These are phyloP conservation scores for Kalmusia sp. DNA, from an alignment of 2,329 filamentous ascomycete genomes.

Conservation along the genomic window DNA sequence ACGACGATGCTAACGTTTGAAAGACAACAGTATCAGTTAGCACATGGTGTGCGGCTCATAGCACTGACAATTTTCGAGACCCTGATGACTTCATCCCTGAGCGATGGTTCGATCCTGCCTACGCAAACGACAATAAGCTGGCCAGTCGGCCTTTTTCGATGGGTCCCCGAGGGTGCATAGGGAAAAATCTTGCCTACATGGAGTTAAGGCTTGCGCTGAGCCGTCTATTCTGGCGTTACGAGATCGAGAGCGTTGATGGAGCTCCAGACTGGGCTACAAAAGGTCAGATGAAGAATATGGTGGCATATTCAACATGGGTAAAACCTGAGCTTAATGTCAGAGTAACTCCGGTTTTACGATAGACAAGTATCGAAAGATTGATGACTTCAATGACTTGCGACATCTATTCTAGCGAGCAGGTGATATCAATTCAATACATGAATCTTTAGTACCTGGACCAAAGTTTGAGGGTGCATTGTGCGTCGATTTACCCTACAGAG, in stretches of 20 bases:
- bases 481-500: too few species aligned
- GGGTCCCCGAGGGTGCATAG: constrained; percentile 27
- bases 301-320: constrained; percentile 25
- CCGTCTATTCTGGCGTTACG: constrained; percentile 24
- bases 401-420: too few species aligned
- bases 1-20: too few species aligned
- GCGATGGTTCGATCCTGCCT: constrained; percentile 29
- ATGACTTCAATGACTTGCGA: neutral
- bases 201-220: constrained; percentile 26
- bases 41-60: neutral
- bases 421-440: too few species aligned
- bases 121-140: constrained; percentile 16
- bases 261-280: constrained; percentile 23
- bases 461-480: too few species aligned
- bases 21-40: constrained; percentile 5
- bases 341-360: constrained; percentile 12
- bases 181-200: constrained; percentile 24
- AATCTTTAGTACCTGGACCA: too few species aligned
- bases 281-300: constrained; percentile 29
- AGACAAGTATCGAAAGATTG: neutral
- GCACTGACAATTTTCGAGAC: constrained; percentile 17
- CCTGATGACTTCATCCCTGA: constrained; percentile 28
- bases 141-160: constrained; percentile 24
- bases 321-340: constrained; percentile 29
- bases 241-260: constrained; percentile 24